Base-by-base conservation (phyloP, 805 yeast species). In the Candida ipomoeae region DNA sequence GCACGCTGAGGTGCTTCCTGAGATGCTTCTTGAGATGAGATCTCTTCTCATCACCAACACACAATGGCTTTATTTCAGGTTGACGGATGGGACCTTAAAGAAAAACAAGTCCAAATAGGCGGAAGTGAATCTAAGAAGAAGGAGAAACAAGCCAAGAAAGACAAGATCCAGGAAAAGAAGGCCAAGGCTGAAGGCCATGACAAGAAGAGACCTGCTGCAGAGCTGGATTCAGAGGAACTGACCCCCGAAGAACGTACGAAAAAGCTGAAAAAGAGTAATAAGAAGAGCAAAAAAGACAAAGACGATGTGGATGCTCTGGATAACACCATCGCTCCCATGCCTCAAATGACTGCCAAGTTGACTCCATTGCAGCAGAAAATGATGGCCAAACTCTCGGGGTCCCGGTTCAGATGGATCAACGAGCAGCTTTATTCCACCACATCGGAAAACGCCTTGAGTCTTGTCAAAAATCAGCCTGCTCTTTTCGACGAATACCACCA, bases 321-420 rank as follows among this genome's bases (percentile, higher is more conserved):
- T 6, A 49, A 64, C 3, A 11, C 39, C 21, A 53, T 55, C 14
- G 57, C 59, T 0, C 55, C 62, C 3, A 48, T 48, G 26, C 56
- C 61, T 11, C 53, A 48, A 3, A 46, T 51, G 37, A 61, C 66
- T n/a, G 62, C 67, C 35, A 81, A 83, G 42, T 69, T 91, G 48
- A 89, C 97, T 0, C 95, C 96, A 15, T 70, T 91, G 55, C 99
- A 94, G 68, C 87, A 87, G 61, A 94, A 94, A 63, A 92, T 94
- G 98, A 82, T 89, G 84, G 89, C 88, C 42, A 94, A 94, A 65
- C 78, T 94, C 39, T 82, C 95, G 1, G 99, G 99, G 0, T 89
- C 98, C 0, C 75, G 99, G 59, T 94, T 94, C 71, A 79, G 99
- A 66, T 94, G 98, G 98, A 94, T 94, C 64, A 94, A 94, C 65